Base-by-base conservation (phyloP, 2,329 filamentous ascomycete species). In the Claviceps sp. region DNA sequence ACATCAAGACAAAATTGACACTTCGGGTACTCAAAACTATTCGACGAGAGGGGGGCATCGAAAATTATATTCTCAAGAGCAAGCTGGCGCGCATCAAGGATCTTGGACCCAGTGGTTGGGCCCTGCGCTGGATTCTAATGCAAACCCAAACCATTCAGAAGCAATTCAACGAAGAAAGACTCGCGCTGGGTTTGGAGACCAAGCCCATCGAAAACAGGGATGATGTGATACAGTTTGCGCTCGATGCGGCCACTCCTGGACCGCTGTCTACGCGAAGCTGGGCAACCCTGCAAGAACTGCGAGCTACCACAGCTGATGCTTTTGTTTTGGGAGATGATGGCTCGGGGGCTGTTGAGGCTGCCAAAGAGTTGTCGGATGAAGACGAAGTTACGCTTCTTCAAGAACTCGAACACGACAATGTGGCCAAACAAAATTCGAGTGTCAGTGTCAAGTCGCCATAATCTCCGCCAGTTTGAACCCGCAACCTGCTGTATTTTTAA, bases 81-180 rank as follows among this genome's bases (percentile, higher is more conserved):
- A 93, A 89, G 70, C 73, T 84, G 16, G 77, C 75, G 42, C 79
- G 93, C 57, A 77, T 97, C 63, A 87, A 84, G 72, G 88, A 95
- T 68, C 74, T 98, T 53, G 93, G 93, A 5, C 82, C 91, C 50
- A 85, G 85, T 58, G 93, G 93, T 6, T 98, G 93, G 93, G 81
- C 84, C 60, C 71, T 98, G 62, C 76, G 93, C 57, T 96, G 89
- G 87, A 79, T 87, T 56, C 74, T 98, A 55, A 89, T 96, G 84
- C 87, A 91, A 71, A 89, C 82, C 4, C 62, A 63, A 1, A 70
- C 71, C 19, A 77, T 94, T 49, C 81, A 82, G 65, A 76, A 77
- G 58, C 73, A 78, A 57, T 87, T 89, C 63, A 76, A 77, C 43
- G 65, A 70, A 48, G 76, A 95, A 71, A 74, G 89, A 55, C 70